Percentiles rank a stretch among this genome's conserved stretches.
phyloP scores from a whole-genome alignment of 2,329 filamentous ascomycete species.

The Phialemoniopsis sp. region DNA sequence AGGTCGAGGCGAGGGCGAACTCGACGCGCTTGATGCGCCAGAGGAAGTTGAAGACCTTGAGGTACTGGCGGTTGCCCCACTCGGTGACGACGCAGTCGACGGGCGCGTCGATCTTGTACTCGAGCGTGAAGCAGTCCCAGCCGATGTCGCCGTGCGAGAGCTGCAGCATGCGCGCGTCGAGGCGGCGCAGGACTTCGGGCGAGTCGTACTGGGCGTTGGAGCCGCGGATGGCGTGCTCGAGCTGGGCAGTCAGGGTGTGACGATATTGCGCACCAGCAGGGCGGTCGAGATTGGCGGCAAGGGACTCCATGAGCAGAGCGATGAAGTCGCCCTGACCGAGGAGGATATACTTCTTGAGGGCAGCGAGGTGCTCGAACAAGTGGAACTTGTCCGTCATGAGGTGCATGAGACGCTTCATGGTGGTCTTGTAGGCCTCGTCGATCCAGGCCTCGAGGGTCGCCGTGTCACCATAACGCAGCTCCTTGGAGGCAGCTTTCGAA shows the following conservation, averaged over 20 bases:
- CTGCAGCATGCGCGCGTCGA: conserved; percentile 98
- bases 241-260: conserved; percentile 93
- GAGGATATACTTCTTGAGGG: conserved; percentile 90
- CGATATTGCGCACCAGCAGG: conserved; percentile 96
- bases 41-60: conserved; percentile 98
- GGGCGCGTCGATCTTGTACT: conserved; percentile 96
- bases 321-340: conserved; percentile 97
- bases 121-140: conserved; percentile 98
- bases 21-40: conserved; percentile 98
- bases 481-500: conserved; percentile 87
- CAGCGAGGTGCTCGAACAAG: conserved; percentile 85
- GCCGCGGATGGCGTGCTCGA: conserved; percentile 94
- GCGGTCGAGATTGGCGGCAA: conserved; percentile 87
- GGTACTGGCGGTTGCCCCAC: conserved; percentile 91
- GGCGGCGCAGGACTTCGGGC: conserved; percentile 80
- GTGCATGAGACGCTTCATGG: conserved; percentile 90
- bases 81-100: conserved; percentile 97
- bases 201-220: conserved; percentile 97
- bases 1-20: conserved; percentile 85
- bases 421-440: conserved; percentile 95
- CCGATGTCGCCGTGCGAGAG: conserved; percentile 94
- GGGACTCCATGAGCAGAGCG: conserved; percentile 91
- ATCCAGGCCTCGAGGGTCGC: conserved; percentile 89
- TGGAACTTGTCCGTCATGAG: conserved; percentile 96
- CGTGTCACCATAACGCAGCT: conserved; percentile 88